These are phyloP conservation scores for Aureobasidium sp. DNA, from an alignment of 2,329 filamentous ascomycete species.

Conservation along the genomic window DNA sequence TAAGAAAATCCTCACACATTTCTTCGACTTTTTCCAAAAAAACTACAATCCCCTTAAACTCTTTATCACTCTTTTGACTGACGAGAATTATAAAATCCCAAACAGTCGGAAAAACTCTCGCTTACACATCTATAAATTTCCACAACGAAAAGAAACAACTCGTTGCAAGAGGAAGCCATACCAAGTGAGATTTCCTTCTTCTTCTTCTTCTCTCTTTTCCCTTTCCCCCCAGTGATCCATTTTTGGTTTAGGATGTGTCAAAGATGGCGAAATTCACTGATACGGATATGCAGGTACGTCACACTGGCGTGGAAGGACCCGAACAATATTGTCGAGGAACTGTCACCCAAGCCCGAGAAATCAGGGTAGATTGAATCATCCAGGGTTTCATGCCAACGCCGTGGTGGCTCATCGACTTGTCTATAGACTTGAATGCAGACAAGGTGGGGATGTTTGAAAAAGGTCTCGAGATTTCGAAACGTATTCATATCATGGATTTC, in stretches of 20 bases:
- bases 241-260: no score
- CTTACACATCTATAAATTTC: slow-evolving; percentile 57
- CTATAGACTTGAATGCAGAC: no score
- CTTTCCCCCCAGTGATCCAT: neutral
- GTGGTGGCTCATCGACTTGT: no score
- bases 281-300: slow-evolving; percentile 41
- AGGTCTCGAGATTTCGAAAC: no score
- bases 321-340: slow-evolving; percentile 53
- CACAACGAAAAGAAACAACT: slow-evolving; percentile 52
- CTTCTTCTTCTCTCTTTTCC: neutral
- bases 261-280: neutral
- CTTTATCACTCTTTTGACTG: no score
- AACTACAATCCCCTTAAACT: neutral
- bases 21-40: neutral
- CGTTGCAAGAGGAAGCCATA: slow-evolving; percentile 60
- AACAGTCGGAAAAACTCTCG: slow-evolving; percentile 57
- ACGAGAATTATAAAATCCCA: neutral
- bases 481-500: no score
- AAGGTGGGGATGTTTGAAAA: no score
- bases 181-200: slow-evolving; percentile 44
- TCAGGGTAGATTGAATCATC: no score
- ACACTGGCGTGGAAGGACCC: slow-evolving; percentile 56
- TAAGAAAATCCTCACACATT: slow-evolving; percentile 30
- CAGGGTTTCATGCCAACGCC: no score
- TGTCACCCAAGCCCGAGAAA: slow-evolving; percentile 37